Evolutionary conservation across 2,329 filamentous ascomycete genomes (phyloP).

Genomic region (Botrytis deweyae): DNA sequence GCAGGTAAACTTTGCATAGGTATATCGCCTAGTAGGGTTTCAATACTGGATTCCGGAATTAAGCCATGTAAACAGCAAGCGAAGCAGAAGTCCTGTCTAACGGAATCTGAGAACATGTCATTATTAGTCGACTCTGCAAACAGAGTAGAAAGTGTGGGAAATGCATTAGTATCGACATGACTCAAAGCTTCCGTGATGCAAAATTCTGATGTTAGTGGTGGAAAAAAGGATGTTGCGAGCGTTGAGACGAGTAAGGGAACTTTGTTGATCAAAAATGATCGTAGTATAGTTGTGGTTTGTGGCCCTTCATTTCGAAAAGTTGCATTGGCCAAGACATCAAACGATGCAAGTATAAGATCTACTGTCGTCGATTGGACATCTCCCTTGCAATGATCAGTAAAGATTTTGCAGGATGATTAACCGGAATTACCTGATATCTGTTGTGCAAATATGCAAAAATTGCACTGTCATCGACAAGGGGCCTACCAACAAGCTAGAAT

Average conservation of each 20-base stretch:
- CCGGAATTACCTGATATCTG: slow-evolving; percentile 68
- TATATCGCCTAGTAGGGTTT: slow-evolving; percentile 78
- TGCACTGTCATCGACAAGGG: slow-evolving; percentile 76
- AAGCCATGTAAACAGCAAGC: slow-evolving; percentile 85
- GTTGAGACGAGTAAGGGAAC: slow-evolving; percentile 61
- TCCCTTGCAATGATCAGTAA: slow-evolving; percentile 50
- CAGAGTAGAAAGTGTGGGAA: slow-evolving; percentile 63
- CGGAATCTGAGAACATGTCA: slow-evolving; percentile 61
- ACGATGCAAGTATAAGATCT: slow-evolving; percentile 83
- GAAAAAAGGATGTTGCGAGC: slow-evolving; percentile 56
- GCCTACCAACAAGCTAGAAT: slow-evolving; percentile 73
- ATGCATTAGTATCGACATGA: slow-evolving; percentile 60
- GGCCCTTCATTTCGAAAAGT: slow-evolving; percentile 67
- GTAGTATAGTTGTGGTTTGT: slow-evolving; percentile 67
- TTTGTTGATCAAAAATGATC: slow-evolving; percentile 82
- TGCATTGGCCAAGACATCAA: slow-evolving; percentile 85
- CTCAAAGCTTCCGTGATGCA: slow-evolving; percentile 66
- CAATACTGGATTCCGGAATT: slow-evolving; percentile 75
- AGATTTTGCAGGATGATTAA: neutral
- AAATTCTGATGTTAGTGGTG: slow-evolving; percentile 58
- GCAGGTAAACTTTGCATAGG: slow-evolving; percentile 76
- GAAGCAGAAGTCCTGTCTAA: slow-evolving; percentile 81
- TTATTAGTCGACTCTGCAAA: slow-evolving; percentile 56
- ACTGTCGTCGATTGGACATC: slow-evolving; percentile 75
- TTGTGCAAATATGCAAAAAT: slow-evolving; percentile 81